Base-by-base conservation (phyloP, 257 asterid species). In the Hygrophila difformis region DNA sequence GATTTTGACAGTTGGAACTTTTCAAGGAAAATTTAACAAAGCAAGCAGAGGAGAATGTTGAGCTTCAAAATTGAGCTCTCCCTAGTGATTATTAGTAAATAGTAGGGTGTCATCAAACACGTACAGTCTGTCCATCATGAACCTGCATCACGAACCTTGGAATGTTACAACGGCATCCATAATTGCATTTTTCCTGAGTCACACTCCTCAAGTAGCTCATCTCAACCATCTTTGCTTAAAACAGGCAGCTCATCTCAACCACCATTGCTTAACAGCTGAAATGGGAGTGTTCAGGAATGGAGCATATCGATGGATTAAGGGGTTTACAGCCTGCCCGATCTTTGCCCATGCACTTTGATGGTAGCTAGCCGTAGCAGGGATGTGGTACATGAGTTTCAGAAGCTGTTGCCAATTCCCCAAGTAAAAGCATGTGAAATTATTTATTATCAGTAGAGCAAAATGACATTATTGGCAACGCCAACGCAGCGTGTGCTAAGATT, bases 141-240 rank as follows among this genome's bases (percentile, higher is more conserved):
- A n/a, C n/a, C n/a, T n/a, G n/a, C n/a, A n/a, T n/a, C n/a, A n/a
- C n/a, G n/a, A n/a, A n/a, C n/a, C n/a, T n/a, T n/a, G n/a, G n/a
- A n/a, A n/a, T n/a, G n/a, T n/a, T n/a, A n/a, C n/a, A n/a, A n/a
- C n/a, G n/a, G n/a, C n/a, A n/a, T n/a, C n/a, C n/a, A n/a, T n/a
- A n/a, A n/a, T n/a, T n/a, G n/a, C n/a, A n/a, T n/a, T n/a, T n/a
- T n/a, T n/a, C n/a, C n/a, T n/a, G n/a, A n/a, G n/a, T n/a, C n/a
- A n/a, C n/a, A n/a, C n/a, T n/a, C n/a, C 31, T 18, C 36, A 57
- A 24, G 29, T 2, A 3, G 3, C 53, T 61, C 57, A 85, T 81
- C 97, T 82, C 34, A 89, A 69, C 96, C 96, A 85, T 94, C 94
- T 84, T 64, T n/a, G n/a, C n/a, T n/a, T n/a, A n/a, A n/a, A n/a